Percentiles rank a stretch among this genome's conserved stretches.
Conservation (phyloP, 2,329 filamentous ascomycete species). For the Colletotrichum incanum region DNA sequence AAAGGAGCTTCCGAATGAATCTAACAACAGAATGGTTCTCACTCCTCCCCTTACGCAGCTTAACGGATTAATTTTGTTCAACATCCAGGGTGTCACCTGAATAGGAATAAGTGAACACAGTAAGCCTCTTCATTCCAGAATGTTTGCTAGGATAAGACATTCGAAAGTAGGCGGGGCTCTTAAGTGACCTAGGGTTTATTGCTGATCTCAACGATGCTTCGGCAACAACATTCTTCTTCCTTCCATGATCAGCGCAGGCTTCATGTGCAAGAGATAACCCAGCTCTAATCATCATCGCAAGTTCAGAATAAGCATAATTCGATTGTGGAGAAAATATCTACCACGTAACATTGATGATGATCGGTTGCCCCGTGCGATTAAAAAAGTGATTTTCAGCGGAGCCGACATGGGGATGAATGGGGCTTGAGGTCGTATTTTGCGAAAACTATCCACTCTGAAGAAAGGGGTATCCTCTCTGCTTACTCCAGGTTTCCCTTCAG, state of each 20-base stretch:
- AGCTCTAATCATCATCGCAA: not conserved
- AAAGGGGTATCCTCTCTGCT: not conserved
- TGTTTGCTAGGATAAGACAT: no score
- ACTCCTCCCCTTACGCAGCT: no score
- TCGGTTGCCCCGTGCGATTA: not conserved
- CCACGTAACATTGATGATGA: not conserved
- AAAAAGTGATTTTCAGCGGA: not conserved
- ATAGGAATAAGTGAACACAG: no score
- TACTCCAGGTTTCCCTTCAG: not conserved
- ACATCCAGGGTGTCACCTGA: no score
- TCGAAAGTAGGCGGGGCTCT: no score
- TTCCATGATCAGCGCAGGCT: not conserved
- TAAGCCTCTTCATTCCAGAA: no score
- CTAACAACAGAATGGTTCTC: no score
- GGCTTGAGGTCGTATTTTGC: conserved; percentile 5
- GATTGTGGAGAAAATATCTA: not conserved
- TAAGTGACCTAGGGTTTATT: no score
- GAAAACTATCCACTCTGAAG: conserved; percentile 7
- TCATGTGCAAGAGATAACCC: not conserved
- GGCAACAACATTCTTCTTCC: not conserved
- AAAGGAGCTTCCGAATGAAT: no score
- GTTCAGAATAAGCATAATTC: not conserved
- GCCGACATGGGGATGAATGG: conserved; percentile 5
- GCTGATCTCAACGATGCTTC: no score
- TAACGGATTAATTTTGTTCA: no score